phyloP scores from a whole-genome alignment of 441 rosid species.

The Populus trichocarpa region DNA sequence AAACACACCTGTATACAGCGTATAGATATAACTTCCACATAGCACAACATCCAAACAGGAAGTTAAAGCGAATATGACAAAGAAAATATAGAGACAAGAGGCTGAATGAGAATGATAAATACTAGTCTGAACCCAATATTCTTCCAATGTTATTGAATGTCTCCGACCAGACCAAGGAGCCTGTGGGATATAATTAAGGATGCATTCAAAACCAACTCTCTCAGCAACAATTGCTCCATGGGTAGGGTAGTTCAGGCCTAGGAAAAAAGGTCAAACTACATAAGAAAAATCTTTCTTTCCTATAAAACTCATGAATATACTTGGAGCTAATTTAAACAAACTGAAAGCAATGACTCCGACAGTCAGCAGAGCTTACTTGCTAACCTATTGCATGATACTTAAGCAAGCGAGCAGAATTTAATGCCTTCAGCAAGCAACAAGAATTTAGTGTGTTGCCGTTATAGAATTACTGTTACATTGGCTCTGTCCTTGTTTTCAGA shows the following conservation, averaged over 20 bases:
- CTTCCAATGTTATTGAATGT: background rate
- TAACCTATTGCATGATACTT: background rate
- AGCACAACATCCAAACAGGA: background rate
- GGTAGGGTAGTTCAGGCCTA: background rate
- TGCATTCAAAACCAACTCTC: background rate
- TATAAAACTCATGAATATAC: background rate
- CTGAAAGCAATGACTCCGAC: background rate
- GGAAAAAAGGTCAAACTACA: background rate
- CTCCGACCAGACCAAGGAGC: background rate
- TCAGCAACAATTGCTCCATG: background rate
- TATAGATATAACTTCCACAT: background rate
- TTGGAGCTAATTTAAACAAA: background rate
- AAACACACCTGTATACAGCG: background rate
- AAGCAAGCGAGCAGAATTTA: background rate
- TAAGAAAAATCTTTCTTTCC: background rate
- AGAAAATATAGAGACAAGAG: background rate
- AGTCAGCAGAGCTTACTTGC: background rate
- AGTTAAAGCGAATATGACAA: background rate
- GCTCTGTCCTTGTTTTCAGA: background rate
- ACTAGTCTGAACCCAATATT: background rate
- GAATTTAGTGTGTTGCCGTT: background rate
- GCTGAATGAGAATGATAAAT: background rate
- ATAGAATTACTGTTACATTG: background rate
- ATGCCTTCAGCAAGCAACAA: background rate
- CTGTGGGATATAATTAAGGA: background rate